Percentiles rank a stretch among this genome's conserved stretches.
Conservation (phyloP, 768 basidiomycete genomes). For the Phylloporus arenicola region DNA sequence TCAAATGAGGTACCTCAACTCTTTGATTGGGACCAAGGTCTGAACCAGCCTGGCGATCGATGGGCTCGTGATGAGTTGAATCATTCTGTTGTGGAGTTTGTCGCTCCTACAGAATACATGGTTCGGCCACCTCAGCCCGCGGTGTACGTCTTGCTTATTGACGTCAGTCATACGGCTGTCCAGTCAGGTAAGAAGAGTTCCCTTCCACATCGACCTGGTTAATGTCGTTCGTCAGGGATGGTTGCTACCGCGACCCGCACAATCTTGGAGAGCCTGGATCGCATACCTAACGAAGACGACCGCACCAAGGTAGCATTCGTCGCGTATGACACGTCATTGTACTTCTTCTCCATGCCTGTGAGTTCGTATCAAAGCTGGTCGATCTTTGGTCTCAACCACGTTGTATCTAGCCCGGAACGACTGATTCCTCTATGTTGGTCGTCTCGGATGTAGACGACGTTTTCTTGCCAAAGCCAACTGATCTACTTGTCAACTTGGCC, state of each 20-base stretch:
- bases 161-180: constrained; percentile 88
- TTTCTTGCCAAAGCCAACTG: constrained; percentile 93
- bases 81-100: constrained; percentile 89
- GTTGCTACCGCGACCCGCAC: constrained; percentile 97
- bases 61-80: constrained; percentile 95
- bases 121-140: constrained; percentile 97
- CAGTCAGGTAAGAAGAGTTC: constrained; percentile 64
- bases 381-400: neutral
- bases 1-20: constrained; percentile 97
- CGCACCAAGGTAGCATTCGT: constrained; percentile 91
- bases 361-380: neutral
- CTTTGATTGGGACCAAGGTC: constrained; percentile 96
- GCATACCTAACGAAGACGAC: constrained; percentile 90
- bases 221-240: constrained; percentile 59
- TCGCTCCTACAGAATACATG: constrained; percentile 99
- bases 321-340: constrained; percentile 85
- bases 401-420: constrained; percentile 48
- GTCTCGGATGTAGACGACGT: constrained; percentile 97
- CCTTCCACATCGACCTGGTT: neutral
- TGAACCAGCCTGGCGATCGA: constrained; percentile 90
- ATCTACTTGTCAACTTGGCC: constrained; percentile 90
- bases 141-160: constrained; percentile 95
- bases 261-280: constrained; percentile 90
- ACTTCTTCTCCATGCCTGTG: constrained; percentile 93
- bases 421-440: constrained; percentile 91